These are phyloP conservation scores for Backusella parvicylindrica DNA, from an alignment of 192 early-diverging fungal species.

Conservation along the genomic window DNA sequence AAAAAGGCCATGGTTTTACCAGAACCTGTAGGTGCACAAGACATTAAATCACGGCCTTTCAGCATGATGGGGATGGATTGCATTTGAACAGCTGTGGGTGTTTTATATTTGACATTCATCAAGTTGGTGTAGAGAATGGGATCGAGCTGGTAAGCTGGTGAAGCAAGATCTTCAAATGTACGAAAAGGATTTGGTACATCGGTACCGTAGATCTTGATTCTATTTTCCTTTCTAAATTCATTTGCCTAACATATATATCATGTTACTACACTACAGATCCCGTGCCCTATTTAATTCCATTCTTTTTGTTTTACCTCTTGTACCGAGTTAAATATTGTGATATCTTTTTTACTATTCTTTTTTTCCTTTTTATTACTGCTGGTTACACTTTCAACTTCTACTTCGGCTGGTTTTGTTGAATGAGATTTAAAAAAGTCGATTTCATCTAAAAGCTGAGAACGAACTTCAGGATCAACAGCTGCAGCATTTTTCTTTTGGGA, in stretches of 20 bases:
- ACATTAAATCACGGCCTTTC: slow-evolving; percentile 92
- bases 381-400: slow-evolving; percentile 22
- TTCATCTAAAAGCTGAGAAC: slow-evolving; percentile 31
- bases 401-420: slow-evolving; percentile 30
- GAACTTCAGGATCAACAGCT: slow-evolving; percentile 18
- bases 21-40: slow-evolving; percentile 95
- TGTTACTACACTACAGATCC: background rate
- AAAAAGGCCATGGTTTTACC: slow-evolving; percentile 97
- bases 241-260: slow-evolving; percentile 32
- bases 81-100: slow-evolving; percentile 44
- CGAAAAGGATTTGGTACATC: slow-evolving; percentile 85
- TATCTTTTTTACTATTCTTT: background rate
- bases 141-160: slow-evolving; percentile 60
- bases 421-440: slow-evolving; percentile 40
- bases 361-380: slow-evolving; percentile 16
- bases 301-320: background rate
- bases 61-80: slow-evolving; percentile 62
- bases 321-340: slow-evolving; percentile 10
- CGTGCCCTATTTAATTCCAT: background rate
- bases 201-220: slow-evolving; percentile 81
- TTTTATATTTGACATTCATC: slow-evolving; percentile 56
- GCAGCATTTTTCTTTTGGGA: slow-evolving; percentile 1
- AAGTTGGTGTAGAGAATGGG: slow-evolving; percentile 76
- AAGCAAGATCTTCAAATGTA: slow-evolving; percentile 74
- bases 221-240: slow-evolving; percentile 70